Evolutionary conservation across 164 flowering plant genomes (phyloP).

Genomic region (Litsea cubeba): DNA sequence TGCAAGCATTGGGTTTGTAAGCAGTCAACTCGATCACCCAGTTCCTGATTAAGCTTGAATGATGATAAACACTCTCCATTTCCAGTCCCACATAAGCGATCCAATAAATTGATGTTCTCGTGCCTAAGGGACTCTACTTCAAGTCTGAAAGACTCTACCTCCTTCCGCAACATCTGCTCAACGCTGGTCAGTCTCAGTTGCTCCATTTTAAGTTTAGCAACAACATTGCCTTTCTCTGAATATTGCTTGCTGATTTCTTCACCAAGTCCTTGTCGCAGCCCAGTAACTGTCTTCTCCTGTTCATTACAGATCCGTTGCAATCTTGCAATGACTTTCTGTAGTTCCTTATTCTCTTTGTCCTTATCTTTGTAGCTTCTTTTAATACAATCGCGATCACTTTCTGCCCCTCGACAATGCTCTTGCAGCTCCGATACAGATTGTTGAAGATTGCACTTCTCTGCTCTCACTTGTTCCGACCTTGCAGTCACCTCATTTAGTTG

Average conservation of each 20-base stretch:
- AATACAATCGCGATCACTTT: slow-evolving; percentile 51
- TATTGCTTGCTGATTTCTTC: slow-evolving; percentile 41
- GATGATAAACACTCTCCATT: slow-evolving; percentile 39
- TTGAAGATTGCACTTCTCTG: slow-evolving; percentile 43
- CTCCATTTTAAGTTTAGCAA: slow-evolving; percentile 56
- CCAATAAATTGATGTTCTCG: slow-evolving; percentile 66
- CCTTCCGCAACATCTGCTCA: slow-evolving; percentile 72
- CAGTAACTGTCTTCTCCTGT: slow-evolving; percentile 81
- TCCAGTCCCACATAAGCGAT: slow-evolving; percentile 47
- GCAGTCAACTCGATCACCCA: slow-evolving; percentile 40
- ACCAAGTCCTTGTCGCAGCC: slow-evolving; percentile 50
- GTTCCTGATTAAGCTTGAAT: slow-evolving; percentile 68
- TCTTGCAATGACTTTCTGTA: slow-evolving; percentile 63
- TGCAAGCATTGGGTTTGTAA: slow-evolving; percentile 63
- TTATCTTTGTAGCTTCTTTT: slow-evolving; percentile 57
- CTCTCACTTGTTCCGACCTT: slow-evolving; percentile 34
- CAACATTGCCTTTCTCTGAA: slow-evolving; percentile 37
- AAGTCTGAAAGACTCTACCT: slow-evolving; percentile 56
- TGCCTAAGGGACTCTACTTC: slow-evolving; percentile 75
- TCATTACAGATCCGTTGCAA: slow-evolving; percentile 67
- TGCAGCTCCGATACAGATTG: slow-evolving; percentile 39
- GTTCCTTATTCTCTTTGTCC: slow-evolving; percentile 68
- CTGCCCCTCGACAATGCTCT: slow-evolving; percentile 40
- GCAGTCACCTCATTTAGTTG: slow-evolving; percentile 44
- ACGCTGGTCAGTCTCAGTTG: slow-evolving; percentile 72